Conservation (phyloP, 768 basidiomycete genomes). For the Mycena indigotica region DNA sequence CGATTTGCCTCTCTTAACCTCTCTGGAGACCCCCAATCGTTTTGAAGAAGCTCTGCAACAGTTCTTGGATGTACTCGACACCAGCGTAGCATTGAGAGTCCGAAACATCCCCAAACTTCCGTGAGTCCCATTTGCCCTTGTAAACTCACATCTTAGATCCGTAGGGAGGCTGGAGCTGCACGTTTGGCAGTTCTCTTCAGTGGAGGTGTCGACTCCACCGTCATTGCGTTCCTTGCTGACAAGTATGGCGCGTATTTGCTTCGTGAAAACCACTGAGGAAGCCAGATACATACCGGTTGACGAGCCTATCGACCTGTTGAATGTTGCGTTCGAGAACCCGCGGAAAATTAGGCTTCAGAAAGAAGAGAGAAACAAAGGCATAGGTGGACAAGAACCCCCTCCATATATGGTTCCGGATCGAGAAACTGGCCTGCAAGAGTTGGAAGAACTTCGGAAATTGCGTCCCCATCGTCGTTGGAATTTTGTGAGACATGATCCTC, state of each 20-base stretch:
- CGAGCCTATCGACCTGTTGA: slow-evolving; percentile 90
- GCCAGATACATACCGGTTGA: slow-evolving; percentile 67
- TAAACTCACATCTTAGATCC: slow-evolving; percentile 12
- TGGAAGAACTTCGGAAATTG: slow-evolving; percentile 74
- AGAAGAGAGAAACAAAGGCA: slow-evolving; percentile 42
- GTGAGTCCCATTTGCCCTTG: slow-evolving; percentile 29
- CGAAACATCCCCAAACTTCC: slow-evolving; percentile 60
- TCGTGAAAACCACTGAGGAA: no score
- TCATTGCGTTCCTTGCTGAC: slow-evolving; percentile 80
- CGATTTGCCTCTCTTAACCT: slow-evolving; percentile 36
- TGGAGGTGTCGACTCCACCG: slow-evolving; percentile 92
- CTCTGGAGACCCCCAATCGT: slow-evolving; percentile 46
- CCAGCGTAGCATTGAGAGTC: slow-evolving; percentile 70
- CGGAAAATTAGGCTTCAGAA: slow-evolving; percentile 59
- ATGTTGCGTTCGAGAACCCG: slow-evolving; percentile 97
- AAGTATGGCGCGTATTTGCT: slow-evolving; percentile 56
- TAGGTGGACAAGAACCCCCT: slow-evolving; percentile 5
- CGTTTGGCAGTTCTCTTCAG: slow-evolving; percentile 89
- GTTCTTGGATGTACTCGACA: slow-evolving; percentile 57
- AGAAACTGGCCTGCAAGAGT: slow-evolving; percentile 72
- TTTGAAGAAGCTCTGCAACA: slow-evolving; percentile 47
- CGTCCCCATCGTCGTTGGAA: slow-evolving; percentile 89
- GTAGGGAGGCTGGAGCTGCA: slow-evolving; percentile 39
- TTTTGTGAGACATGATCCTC: slow-evolving; percentile 57
- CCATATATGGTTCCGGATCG: slow-evolving; percentile 88